phyloP scores from a whole-genome alignment of 2,329 filamentous ascomycete species.

The Neocatenulostroma microsporum region DNA sequence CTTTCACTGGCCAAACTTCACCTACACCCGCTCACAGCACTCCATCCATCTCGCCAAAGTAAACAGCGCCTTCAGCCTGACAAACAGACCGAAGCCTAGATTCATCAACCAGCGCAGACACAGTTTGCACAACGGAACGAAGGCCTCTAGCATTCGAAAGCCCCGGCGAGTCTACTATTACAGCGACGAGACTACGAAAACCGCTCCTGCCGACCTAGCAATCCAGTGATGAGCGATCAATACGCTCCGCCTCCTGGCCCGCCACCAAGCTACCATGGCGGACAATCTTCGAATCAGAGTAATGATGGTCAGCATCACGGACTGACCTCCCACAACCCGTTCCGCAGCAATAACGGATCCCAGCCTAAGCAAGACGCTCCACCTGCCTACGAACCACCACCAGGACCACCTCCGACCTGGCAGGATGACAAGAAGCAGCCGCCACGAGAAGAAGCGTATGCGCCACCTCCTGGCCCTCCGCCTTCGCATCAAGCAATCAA shows the following conservation, averaged over 20 bases:
- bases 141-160: conserved; percentile 2
- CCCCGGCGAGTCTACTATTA: conserved; percentile 1
- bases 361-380: conserved; percentile 9
- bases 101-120: conserved; percentile 3
- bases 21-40: conserved; percentile 16
- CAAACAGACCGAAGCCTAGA: not conserved
- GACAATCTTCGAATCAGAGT: too few species aligned
- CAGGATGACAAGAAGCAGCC: conserved; percentile 10
- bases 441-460: conserved; percentile 13
- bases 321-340: conserved; percentile 11
- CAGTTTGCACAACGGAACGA: not conserved
- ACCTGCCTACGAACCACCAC: conserved; percentile 23
- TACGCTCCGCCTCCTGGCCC: conserved; percentile 27
- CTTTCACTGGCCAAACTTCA: conserved; percentile 21
- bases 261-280: too few species aligned
- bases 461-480: conserved; percentile 32
- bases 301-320: conserved; percentile 1
- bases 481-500: conserved; percentile 17
- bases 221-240: conserved; percentile 13
- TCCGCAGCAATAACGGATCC: conserved; percentile 10
- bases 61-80: conserved; percentile 10
- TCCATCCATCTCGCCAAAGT: conserved; percentile 6
- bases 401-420: conserved; percentile 23
- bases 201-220: conserved; percentile 10
- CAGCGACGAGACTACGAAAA: conserved; percentile 10